Conservation (phyloP, 352 stramenopile genomes). For the Pythium dissotocum region DNA sequence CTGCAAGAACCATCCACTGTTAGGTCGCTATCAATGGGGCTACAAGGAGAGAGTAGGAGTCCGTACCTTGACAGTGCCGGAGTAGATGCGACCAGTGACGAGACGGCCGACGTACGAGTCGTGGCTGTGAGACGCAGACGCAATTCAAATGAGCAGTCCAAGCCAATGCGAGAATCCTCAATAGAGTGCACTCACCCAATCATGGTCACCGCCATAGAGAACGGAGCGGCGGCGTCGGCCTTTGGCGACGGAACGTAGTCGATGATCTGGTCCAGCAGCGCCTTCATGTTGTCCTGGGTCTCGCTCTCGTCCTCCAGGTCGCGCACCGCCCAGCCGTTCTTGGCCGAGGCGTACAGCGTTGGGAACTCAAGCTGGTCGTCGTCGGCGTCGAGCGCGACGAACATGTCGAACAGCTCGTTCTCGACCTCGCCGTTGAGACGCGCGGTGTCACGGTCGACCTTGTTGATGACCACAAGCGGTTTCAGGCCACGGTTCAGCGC, state of each 20-base stretch:
- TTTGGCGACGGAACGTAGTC: conserved; percentile 91
- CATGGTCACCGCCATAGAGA: conserved; percentile 97
- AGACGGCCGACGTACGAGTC: conserved; percentile 98
- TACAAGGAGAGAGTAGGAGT: no score
- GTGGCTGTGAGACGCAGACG: conserved; percentile 65
- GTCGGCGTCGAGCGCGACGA: conserved; percentile 92
- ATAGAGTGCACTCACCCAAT: conserved; percentile 48
- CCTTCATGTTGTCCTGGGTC: conserved; percentile 88
- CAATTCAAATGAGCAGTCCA: background rate
- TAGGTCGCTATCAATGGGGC: background rate
- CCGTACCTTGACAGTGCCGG: conserved; percentile 81
- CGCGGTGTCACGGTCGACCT: conserved; percentile 94
- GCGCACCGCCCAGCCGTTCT: conserved; percentile 94
- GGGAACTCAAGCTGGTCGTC: conserved; percentile 97
- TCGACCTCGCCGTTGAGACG: conserved; percentile 93
- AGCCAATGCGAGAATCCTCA: background rate
- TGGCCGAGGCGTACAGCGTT: conserved; percentile 95
- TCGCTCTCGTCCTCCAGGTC: conserved; percentile 80
- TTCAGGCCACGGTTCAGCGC: conserved; percentile 92
- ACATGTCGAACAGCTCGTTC: conserved; percentile 97
- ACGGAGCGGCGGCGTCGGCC: conserved; percentile 76
- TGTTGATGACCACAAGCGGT: conserved; percentile 98
- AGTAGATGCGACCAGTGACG: conserved; percentile 95
- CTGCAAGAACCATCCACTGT: conserved; percentile 21
- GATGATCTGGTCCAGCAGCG: conserved; percentile 97